Evolutionary conservation across 2,329 filamentous ascomycete genomes (phyloP).

Genomic region (Aspergillus hortae): DNA sequence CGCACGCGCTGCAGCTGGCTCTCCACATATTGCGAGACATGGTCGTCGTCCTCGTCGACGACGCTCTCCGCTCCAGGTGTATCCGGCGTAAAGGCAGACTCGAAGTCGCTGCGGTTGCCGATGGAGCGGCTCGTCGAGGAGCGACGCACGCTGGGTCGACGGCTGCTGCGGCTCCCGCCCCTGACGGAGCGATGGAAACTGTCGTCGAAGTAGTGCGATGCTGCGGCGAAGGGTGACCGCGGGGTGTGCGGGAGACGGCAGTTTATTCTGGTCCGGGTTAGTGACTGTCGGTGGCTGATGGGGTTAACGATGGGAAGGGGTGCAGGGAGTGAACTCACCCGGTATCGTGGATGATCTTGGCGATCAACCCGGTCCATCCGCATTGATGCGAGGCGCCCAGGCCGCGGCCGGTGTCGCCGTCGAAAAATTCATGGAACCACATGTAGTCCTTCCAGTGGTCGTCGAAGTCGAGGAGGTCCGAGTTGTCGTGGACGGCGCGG

Average conservation of each 20-base stretch:
- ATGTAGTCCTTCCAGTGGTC: conserved; percentile 89
- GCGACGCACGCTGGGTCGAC: conserved; percentile 61
- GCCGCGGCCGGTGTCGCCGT: conserved; percentile 84
- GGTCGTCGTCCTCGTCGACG: conserved; percentile 51
- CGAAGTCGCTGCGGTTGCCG: conserved; percentile 76
- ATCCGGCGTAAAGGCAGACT: conserved; percentile 39
- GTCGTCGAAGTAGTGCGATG: conserved; percentile 94
- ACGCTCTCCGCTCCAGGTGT: conserved; percentile 28
- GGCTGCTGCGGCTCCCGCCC: conserved; percentile 32
- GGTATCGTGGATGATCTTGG: conserved; percentile 96
- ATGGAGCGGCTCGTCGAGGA: conserved; percentile 83
- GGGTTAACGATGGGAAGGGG: background rate
- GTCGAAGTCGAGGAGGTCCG: conserved; percentile 84
- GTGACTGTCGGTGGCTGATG: conserved; percentile 39
- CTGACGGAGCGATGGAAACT: conserved; percentile 61
- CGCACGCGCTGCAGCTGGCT: conserved; percentile 74
- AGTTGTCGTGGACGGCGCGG: conserved; percentile 81
- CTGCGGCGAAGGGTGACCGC: conserved; percentile 75
- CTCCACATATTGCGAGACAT: conserved; percentile 76
- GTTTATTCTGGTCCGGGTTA: conserved; percentile 58
- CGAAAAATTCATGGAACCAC: conserved; percentile 98
- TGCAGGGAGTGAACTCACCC: conserved; percentile 59
- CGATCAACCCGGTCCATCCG: conserved; percentile 93
- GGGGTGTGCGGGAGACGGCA: conserved; percentile 92
- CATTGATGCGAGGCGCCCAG: conserved; percentile 92